Percentiles rank a stretch among this genome's conserved stretches.
These are phyloP conservation scores for Mortierella sp. DNA, from an alignment of 371 early-diverging fungal genomes.

Conservation along the genomic window DNA sequence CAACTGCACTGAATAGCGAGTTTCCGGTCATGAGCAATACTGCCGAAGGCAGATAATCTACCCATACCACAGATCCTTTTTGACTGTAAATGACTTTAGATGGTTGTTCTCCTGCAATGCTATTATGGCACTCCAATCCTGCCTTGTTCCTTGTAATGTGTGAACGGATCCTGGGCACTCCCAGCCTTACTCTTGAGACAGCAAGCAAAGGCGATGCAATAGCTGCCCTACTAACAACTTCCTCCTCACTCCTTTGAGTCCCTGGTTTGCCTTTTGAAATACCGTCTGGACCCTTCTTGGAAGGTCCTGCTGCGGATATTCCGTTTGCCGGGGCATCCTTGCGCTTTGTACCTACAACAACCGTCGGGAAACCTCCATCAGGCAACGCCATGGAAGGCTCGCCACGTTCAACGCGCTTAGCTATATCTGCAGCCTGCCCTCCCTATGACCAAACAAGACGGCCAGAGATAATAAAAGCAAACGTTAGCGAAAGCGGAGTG, in stretches of 20 bases:
- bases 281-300: constrained; percentile 25
- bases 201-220: constrained; percentile 61
- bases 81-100: constrained; percentile 63
- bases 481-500: background rate
- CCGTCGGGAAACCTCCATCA: constrained; percentile 57
- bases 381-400: constrained; percentile 52
- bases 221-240: constrained; percentile 53
- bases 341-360: constrained; percentile 66
- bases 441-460: background rate
- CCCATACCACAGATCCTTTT: constrained; percentile 68
- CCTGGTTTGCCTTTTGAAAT: constrained; percentile 25
- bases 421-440: background rate
- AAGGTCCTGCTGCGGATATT: constrained; percentile 8
- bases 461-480: background rate
- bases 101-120: constrained; percentile 55
- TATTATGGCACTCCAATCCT: constrained; percentile 71
- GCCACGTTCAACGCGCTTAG: constrained; percentile 33
- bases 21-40: constrained; percentile 75
- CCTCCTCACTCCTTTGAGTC: constrained; percentile 52
- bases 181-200: constrained; percentile 66
- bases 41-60: constrained; percentile 69
- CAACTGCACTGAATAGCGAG: constrained; percentile 66
- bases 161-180: constrained; percentile 66
- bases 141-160: constrained; percentile 56
- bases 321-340: constrained; percentile 50